These are phyloP conservation scores for Lactarius deliciosus DNA, from an alignment of 768 basidiomycete species.

Conservation along the genomic window DNA sequence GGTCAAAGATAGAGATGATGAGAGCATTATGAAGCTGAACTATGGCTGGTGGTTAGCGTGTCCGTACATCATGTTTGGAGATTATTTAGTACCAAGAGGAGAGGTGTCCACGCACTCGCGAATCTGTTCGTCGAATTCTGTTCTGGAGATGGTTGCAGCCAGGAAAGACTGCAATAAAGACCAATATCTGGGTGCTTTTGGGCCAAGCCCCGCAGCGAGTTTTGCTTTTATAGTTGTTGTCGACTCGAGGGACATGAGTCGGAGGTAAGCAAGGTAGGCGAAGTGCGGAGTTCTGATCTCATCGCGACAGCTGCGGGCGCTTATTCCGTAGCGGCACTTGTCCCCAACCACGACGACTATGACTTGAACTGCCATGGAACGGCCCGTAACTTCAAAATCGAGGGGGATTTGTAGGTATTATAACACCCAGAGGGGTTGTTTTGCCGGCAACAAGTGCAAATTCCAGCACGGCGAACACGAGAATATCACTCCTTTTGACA, in stretches of 20 bases:
- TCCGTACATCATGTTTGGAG: conserved; percentile 12
- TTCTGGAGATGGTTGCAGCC: conserved; percentile 63
- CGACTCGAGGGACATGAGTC: conserved; percentile 71
- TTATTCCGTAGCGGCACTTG: conserved; percentile 10
- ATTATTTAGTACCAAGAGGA: conserved; percentile 42
- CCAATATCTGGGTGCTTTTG: conserved; percentile 62
- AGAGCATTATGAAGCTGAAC: conserved; percentile 83
- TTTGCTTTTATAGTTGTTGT: conserved; percentile 72
- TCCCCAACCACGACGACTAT: conserved; percentile 21
- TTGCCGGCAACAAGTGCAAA: conserved; percentile 66
- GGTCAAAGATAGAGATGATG: conserved; percentile 80
- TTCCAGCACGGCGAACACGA: conserved; percentile 64
- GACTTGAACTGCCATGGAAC: conserved; percentile 32
- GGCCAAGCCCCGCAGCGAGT: conserved; percentile 58
- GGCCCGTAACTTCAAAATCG: conserved; percentile 68
- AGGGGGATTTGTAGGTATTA: conserved; percentile 74
- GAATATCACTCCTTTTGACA: conserved; percentile 65
- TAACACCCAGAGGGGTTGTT: conserved; percentile 63
- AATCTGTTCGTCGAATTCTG: conserved; percentile 73
- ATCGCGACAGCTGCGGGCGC: neutral
- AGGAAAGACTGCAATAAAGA: conserved; percentile 64
- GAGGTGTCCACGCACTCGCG: conserved; percentile 60
- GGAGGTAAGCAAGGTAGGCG: neutral
- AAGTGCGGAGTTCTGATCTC: conserved; percentile 17
- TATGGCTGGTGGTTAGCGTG: conserved; percentile 31